Conservation (phyloP, 169 alveolate genomes). For the Perkinsus chesapeaki region DNA sequence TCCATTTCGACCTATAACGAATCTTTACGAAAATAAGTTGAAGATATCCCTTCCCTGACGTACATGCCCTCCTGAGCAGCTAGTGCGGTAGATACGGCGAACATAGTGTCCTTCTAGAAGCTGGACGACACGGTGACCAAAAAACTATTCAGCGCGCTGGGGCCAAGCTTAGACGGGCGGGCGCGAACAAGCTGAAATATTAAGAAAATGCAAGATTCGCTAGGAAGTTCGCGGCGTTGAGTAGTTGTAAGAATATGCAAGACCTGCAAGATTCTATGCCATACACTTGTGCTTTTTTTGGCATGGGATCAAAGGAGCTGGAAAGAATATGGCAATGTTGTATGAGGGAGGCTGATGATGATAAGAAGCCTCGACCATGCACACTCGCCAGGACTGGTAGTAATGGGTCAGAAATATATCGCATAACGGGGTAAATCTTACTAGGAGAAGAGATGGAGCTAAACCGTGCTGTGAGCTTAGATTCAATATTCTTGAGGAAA, state of each 20-base stretch:
- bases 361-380: neutral
- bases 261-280: neutral
- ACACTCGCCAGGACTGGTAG: neutral
- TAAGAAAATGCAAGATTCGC: neutral
- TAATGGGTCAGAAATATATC: too few relatives aligned
- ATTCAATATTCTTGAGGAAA: too few relatives aligned
- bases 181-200: neutral
- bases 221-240: too few relatives aligned
- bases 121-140: conserved; percentile 1
- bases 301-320: neutral
- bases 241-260: neutral
- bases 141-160: neutral
- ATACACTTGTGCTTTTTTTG: too few relatives aligned
- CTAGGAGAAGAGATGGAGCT: too few relatives aligned
- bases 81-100: neutral
- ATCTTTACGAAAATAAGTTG: neutral
- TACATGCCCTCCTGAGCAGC: conserved; percentile 4
- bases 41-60: neutral
- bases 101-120: neutral
- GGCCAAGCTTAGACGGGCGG: neutral
- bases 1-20: neutral
- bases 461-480: too few relatives aligned
- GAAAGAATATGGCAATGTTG: neutral
- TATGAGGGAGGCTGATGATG: neutral
- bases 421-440: too few relatives aligned